Conservation (phyloP, 2,329 filamentous ascomycete genomes). For the Teratosphaeria pseudoeucalypti region DNA sequence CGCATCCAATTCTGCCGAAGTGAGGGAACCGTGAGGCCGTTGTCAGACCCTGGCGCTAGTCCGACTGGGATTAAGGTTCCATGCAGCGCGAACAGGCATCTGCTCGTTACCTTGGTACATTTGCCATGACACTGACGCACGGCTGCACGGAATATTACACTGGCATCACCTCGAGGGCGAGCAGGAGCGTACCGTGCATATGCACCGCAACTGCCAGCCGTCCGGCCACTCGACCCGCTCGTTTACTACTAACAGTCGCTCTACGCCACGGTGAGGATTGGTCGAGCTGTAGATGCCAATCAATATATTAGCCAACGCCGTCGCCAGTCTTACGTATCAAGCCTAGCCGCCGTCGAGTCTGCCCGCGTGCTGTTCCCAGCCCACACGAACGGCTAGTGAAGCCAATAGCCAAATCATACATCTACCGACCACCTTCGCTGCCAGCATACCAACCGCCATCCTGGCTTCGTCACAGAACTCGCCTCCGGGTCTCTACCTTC, state of each 20-base stretch:
- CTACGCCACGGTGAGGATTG: neutral
- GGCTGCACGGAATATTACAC: neutral
- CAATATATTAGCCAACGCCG: neutral
- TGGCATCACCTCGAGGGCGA: neutral
- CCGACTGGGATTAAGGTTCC: neutral
- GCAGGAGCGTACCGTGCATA: neutral
- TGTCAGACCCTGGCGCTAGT: neutral
- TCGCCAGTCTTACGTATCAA: neutral
- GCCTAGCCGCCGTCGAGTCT: neutral
- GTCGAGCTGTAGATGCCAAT: neutral
- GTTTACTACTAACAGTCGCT: neutral
- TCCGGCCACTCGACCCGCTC: neutral
- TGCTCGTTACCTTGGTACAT: neutral
- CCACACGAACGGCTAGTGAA: neutral
- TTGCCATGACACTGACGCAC: neutral
- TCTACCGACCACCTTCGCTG: neutral
- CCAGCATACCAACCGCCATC: conserved; percentile 1
- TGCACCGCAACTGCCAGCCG: neutral
- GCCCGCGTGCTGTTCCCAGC: neutral
- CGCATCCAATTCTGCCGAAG: neutral
- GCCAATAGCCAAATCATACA: neutral
- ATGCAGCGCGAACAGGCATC: neutral
- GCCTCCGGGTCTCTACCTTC: conserved; percentile 11
- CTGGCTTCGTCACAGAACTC: conserved; percentile 12
- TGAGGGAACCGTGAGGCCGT: neutral